Conservation (phyloP, 1,284 basidiomycete genomes). For the Rhodotorula sp. region DNA sequence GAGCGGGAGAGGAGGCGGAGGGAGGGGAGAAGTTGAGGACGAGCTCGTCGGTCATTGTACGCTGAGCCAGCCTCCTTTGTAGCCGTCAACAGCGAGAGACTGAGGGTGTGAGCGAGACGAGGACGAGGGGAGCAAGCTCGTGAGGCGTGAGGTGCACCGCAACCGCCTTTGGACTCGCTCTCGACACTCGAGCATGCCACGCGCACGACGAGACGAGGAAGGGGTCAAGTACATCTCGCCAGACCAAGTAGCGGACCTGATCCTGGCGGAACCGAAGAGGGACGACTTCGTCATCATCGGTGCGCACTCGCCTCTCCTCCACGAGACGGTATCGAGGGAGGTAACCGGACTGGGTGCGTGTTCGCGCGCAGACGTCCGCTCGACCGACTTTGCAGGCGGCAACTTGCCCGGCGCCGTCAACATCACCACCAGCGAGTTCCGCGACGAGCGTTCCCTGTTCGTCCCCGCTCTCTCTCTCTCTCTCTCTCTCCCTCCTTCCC, state of each 20-base stretch:
- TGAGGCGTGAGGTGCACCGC: no score
- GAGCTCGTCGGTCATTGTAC: slow-evolving; percentile 33
- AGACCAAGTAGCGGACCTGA: slow-evolving; percentile 3
- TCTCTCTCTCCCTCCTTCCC: neutral
- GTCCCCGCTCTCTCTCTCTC: neutral
- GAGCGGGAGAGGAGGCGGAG: neutral
- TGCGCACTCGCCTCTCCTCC: no score
- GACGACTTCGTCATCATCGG: slow-evolving; percentile 26
- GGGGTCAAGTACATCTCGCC: slow-evolving; percentile 16
- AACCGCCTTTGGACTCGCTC: neutral
- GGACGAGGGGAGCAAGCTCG: neutral
- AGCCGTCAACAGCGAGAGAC: no score
- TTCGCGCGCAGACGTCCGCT: slow-evolving; percentile 21
- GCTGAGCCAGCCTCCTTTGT: neutral
- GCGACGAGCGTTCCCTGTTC: neutral
- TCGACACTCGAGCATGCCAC: neutral
- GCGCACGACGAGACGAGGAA: neutral
- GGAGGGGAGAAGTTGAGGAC: slow-evolving; percentile 30
- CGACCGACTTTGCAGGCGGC: slow-evolving; percentile 23
- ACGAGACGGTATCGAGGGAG: no score
- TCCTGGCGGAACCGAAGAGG: neutral
- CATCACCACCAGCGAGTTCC: slow-evolving; percentile 21
- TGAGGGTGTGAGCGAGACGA: neutral
- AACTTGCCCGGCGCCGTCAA: slow-evolving; percentile 26
- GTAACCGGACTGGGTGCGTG: no score